These are phyloP conservation scores for Boletus fagicola DNA, from an alignment of 768 basidiomycete species.

Conservation along the genomic window DNA sequence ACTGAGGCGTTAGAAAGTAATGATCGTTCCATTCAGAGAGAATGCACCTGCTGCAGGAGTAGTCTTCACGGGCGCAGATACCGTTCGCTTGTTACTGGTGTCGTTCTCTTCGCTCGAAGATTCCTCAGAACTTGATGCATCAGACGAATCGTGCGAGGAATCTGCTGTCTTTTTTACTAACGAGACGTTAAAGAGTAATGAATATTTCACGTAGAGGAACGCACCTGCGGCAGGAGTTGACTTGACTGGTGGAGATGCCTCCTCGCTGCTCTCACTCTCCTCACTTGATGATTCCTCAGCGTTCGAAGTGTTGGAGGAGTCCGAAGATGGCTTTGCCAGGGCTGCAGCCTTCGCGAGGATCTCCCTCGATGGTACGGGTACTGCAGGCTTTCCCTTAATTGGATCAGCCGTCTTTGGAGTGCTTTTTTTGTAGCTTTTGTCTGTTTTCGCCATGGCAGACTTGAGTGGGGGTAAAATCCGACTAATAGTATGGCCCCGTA, in stretches of 20 bases:
- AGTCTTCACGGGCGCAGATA: constrained; percentile 43
- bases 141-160: constrained; percentile 1
- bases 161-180: constrained; percentile 3
- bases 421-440: constrained; percentile 37
- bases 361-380: constrained; percentile 40
- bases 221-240: background rate
- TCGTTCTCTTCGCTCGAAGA: constrained; percentile 11
- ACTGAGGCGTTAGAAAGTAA: background rate
- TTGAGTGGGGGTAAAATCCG: background rate
- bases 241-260: background rate
- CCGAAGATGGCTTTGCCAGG: constrained; percentile 17
- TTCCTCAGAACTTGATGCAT: constrained; percentile 13
- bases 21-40: background rate
- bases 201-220: background rate
- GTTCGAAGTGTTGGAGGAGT: constrained; percentile 22
- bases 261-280: constrained; percentile 8
- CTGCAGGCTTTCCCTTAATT: constrained; percentile 18
- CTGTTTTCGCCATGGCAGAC: constrained; percentile 39
- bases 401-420: constrained; percentile 34
- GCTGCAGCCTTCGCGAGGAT: constrained; percentile 42
- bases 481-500: background rate
- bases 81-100: background rate
- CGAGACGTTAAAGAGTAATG: too few relatives aligned
- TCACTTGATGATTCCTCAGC: constrained; percentile 9
- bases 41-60: constrained; percentile 34